A percentile compares a stretch with the other conserved stretches of the same genome.
Evolutionary conservation across 108 stramenopile genomes (phyloP).

Genomic region (Skeletonema marinoi): DNA sequence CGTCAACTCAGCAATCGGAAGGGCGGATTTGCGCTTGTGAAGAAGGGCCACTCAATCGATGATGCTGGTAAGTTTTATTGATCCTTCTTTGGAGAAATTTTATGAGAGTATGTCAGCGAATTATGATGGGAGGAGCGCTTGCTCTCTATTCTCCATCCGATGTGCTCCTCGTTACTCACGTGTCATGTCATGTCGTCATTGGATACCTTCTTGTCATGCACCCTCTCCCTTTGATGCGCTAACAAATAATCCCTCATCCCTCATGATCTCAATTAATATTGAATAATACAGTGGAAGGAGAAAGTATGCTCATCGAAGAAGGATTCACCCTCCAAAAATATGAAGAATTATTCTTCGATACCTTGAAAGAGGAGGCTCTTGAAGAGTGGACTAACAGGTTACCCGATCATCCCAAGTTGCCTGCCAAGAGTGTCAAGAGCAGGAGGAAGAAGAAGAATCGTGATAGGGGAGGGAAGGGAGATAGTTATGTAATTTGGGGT

Average conservation of each 20-base stretch:
- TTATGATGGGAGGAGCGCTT: too few relatives aligned
- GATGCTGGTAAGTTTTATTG: background rate
- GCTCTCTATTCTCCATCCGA: too few relatives aligned
- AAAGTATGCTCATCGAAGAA: background rate
- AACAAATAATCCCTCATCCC: too few relatives aligned
- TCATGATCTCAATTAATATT: background rate
- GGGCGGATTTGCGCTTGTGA: background rate
- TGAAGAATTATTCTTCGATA: background rate
- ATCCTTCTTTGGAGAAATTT: too few relatives aligned
- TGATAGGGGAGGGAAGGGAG: background rate
- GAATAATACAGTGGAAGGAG: constrained; percentile 1
- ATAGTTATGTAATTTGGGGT: too few relatives aligned
- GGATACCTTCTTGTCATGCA: background rate
- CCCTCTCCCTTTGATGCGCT: background rate
- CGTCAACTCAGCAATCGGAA: background rate
- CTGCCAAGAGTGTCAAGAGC: background rate
- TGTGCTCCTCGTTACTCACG: background rate
- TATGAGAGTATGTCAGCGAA: too few relatives aligned
- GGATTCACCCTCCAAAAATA: constrained; percentile 2
- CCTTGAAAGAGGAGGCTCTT: background rate
- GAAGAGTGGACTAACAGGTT: background rate
- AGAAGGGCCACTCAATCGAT: background rate
- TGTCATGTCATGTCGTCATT: background rate
- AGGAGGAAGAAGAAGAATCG: background rate
- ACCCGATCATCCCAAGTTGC: background rate